Conservation (phyloP, 139 green algal species). For the Chlamydomonas applanata region DNA sequence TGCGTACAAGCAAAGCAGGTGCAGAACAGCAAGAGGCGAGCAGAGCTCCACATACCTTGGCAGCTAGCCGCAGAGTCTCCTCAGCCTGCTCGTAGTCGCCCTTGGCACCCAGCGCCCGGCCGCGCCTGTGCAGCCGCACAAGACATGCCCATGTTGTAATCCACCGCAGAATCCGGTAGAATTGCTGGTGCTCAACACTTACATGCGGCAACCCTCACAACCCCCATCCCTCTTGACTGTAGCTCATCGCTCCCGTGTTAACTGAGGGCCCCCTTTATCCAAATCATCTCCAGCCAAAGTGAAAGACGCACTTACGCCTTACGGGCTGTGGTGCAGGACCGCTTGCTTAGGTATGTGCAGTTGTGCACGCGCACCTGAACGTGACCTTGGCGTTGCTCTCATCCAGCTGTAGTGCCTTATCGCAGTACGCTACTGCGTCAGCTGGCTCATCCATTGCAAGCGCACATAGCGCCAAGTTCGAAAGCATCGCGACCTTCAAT, state of each 20-base stretch:
- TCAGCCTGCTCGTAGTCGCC: conserved; percentile 57
- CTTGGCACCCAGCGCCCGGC: conserved; percentile 50
- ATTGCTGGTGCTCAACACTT: not conserved
- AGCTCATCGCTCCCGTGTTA: not conserved
- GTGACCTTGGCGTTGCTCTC: conserved; percentile 42
- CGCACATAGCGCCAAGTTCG: conserved; percentile 57
- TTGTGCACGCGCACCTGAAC: conserved; percentile 11
- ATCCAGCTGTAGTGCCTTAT: conserved; percentile 17
- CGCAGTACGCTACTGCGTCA: conserved; percentile 37
- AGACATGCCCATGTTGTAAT: too few species aligned
- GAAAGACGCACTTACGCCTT: too few species aligned
- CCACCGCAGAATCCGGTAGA: too few species aligned
- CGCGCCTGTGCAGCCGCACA: conserved; percentile 7
- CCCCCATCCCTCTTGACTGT: not conserved
- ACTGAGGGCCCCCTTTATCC: too few species aligned
- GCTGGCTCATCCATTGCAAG: conserved; percentile 42
- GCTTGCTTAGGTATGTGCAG: too few species aligned
- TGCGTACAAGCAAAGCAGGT: too few species aligned
- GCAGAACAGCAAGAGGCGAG: not conserved
- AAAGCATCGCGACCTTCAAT: conserved; percentile 40
- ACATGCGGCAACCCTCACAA: not conserved
- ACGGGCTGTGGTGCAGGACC: too few species aligned
- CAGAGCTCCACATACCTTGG: not conserved
- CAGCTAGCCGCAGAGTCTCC: conserved; percentile 30
- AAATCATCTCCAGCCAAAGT: too few species aligned